Evolutionary conservation across 805 yeast species (phyloP), one percentile per base, ranked within the genome.

Genomic region (Saccharomyces jurei): DNA sequence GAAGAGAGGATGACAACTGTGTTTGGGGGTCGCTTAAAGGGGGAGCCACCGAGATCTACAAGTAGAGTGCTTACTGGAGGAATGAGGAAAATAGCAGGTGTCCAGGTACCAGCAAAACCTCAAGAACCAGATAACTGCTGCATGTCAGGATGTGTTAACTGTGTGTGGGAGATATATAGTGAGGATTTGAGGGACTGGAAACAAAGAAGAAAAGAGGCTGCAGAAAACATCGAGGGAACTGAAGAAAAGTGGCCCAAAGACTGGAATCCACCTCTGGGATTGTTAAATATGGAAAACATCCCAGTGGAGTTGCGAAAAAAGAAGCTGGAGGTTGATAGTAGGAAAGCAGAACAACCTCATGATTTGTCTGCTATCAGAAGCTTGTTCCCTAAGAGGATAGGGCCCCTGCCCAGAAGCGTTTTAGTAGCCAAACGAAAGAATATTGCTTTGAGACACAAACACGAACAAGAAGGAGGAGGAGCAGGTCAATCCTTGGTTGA

Each of bases 91-190:
- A 68, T 74, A 30, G 84, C 79, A 0, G 97, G 97, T 0, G 75
- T 94, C 0, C 68, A 66, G 6, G 96, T 92, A 0, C 96, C 97
- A 2, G 81, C 80, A n/a, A 80, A 78, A 65, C 98, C 99, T 0
- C 74, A 72, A 4, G 96, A 89, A 61, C 98, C 98, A 1, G 96
- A 91, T 62, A 90, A 92, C 69, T 92, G 99, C 69, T 92, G 99
- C 70, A 90, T 90, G 96, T 84, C 94, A 55, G 99, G 99, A 1
- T 92, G 99, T 70, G 83, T 89, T 30, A 90, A 92, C 70, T 92
- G 99, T 70, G 98, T 92, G 1, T 94, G 98, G 98, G 97, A 91
- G 63, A 73, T 88, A 53, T 92, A 82, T 67, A 84, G 86, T 60
- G 97, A 92, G 52, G 98, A 94, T 67, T 64, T 91, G 50, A 84